Evolutionary conservation across 805 yeast genomes (phyloP).

Genomic region (Saturnispora galanensis): DNA sequence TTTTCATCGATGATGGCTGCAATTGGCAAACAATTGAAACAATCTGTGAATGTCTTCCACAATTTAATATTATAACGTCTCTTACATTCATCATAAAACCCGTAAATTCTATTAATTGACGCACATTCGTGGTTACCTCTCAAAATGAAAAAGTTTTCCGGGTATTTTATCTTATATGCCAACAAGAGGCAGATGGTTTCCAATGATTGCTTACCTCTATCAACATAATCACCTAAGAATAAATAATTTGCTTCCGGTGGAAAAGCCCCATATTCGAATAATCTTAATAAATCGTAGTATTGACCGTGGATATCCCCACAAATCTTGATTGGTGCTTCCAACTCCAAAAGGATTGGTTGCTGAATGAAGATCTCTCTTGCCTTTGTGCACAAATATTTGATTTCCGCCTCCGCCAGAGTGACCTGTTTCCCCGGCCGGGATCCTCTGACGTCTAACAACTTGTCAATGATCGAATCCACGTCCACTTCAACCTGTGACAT

Average conservation of each 20-base stretch:
- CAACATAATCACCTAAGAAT: slow-evolving; percentile 95
- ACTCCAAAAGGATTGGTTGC: slow-evolving; percentile 90
- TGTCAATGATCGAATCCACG: slow-evolving; percentile 92
- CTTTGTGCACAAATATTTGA: slow-evolving; percentile 89
- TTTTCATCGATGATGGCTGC: slow-evolving; percentile 98
- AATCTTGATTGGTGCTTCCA: slow-evolving; percentile 94
- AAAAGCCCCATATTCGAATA: slow-evolving; percentile 97
- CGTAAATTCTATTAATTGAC: slow-evolving; percentile 93
- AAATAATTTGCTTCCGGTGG: slow-evolving; percentile 98
- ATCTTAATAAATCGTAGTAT: slow-evolving; percentile 88
- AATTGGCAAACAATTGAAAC: slow-evolving; percentile 96
- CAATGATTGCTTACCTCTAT: slow-evolving; percentile 94
- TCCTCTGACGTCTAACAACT: slow-evolving; percentile 94
- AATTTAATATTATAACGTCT: slow-evolving; percentile 96
- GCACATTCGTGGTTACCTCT: slow-evolving; percentile 99
- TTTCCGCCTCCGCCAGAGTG: slow-evolving; percentile 86
- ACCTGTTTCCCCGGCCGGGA: slow-evolving; percentile 98
- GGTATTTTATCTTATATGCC: slow-evolving; percentile 96
- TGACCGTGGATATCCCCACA: slow-evolving; percentile 99
- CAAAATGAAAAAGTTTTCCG: slow-evolving; percentile 92
- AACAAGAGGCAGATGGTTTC: slow-evolving; percentile 90
- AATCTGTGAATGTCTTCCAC: slow-evolving; percentile 98
- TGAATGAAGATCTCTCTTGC: slow-evolving; percentile 97
- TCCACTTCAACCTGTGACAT: slow-evolving; percentile 60
- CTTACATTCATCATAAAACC: slow-evolving; percentile 97